Base-by-base conservation (phyloP, 495 filamentous ascomycete genomes). In the Platismatia glauca region DNA sequence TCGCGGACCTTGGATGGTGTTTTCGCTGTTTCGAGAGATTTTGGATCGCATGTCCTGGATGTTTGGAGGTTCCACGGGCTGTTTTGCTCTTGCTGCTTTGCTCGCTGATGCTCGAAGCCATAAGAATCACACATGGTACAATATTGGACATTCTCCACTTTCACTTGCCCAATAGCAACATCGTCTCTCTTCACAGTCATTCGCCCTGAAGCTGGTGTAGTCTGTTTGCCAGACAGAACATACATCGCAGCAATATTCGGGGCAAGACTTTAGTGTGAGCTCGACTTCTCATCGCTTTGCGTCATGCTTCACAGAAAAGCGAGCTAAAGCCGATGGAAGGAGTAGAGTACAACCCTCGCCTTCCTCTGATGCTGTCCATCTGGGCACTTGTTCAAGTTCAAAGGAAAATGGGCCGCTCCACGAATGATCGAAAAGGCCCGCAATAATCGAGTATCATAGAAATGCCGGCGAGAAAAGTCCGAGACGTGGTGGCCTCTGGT, bases 401-500 rank as follows among this genome's bases (percentile, higher is more conserved):
- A 73, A 63, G 61, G 37, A 63, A 63, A 64, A 58, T 56, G 29
- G 57, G 58, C 67, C 57, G 60, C 57, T 71, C 67, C 65, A 63
- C 41, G 62, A 57, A 63, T 13, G 60, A 71, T 68, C 68, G 44
- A 39, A 56, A 55, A 64, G 22, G 53, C 60, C 60, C 58, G 65
- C 62, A 67, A 60, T 33, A 68, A 72, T 74, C 78, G 70, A 72
- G 39, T 71, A 67, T 70, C 24, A 74, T 70, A 76, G 77, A 70
- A 78, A 69, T 75, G 68, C 77, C 72, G 77, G 76, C 81, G 78
- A 79, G 74, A 72, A 73, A 77, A 77, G 75, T 76, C 80, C 74
- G 81, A 79, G 73, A 76, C 41, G 50, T 73, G 75, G 71, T 72
- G 76, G 76, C 77, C 81, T 82, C 73, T 80, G 74, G 73, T 77